Evolutionary conservation across 2,329 filamentous ascomycete species (phyloP), one percentile per base, ranked within the genome.

Genomic region (Madurella fahalii): DNA sequence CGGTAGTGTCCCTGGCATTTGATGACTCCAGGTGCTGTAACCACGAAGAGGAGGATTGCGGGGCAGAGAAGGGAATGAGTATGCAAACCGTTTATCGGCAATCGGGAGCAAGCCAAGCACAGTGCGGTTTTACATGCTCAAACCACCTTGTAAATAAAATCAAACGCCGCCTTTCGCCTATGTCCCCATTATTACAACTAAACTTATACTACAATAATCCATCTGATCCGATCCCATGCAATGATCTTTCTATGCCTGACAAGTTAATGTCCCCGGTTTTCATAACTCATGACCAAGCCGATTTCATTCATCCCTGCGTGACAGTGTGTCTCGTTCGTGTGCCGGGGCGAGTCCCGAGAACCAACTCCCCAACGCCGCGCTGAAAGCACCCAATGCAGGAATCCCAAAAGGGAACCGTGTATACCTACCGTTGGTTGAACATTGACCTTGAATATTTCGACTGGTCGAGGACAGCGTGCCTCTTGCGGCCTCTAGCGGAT

Each of bases 401-500:
- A 67, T 67, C 72, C 69, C 65, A 59, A 74, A 74, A 69, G 68
- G 53, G 71, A 61, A 64, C 50, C 59, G 47, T 58, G 67, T 68
- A 76, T 78, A 77, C 74, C 70, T 78, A 78, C 74, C 73, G 68
- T 73, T 68, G 63, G 65, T 60, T 63, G 54, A 54, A 58, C 45
- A 57, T 61, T 57, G 47, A 50, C 53, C 51, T 60, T 54, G 57
- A 51, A 51, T 50, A 54, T 52, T 25, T 57, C 16, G 50, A 37
- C 55, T 44, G 47, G 43, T 45, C 50, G 30, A 42, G 39, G 15
- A 42, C 46, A 40, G 11, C 16, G 13, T 65, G 32, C 40, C 31
- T 16, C 12, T 16, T 8, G 18, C n/a, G 25, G 31, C 31, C 20
- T 42, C 63, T 80, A 94, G 69, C 89, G 86, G 70, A 93, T 93